Evolutionary conservation across 768 basidiomycete genomes (phyloP).

Genomic region (Psilocybe cyanescens): DNA sequence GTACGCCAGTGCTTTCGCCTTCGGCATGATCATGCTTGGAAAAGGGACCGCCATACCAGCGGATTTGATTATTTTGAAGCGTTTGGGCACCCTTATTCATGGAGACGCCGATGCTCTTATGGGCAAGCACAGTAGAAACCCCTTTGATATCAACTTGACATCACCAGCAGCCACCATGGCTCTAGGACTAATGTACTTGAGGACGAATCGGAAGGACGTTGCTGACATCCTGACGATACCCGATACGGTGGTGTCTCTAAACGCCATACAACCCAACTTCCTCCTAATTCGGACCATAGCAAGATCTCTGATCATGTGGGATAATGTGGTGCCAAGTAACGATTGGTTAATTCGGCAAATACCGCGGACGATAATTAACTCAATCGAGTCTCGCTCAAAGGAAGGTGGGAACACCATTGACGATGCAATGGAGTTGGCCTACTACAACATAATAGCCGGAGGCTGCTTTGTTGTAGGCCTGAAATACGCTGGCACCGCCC

Average conservation of each 20-base stretch:
- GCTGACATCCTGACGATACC: slow-evolving; percentile 87
- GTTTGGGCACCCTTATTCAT: slow-evolving; percentile 75
- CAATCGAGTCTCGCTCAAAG: slow-evolving; percentile 56
- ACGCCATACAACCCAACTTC: slow-evolving; percentile 88
- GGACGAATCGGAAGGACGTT: slow-evolving; percentile 82
- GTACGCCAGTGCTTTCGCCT: slow-evolving; percentile 84
- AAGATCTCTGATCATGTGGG: slow-evolving; percentile 86
- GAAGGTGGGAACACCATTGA: slow-evolving; percentile 51
- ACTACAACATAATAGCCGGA: slow-evolving; percentile 90
- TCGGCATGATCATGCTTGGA: slow-evolving; percentile 97
- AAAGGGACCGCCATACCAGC: slow-evolving; percentile 80
- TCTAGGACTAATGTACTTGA: slow-evolving; percentile 90
- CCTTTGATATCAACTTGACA: slow-evolving; percentile 88
- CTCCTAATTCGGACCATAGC: slow-evolving; percentile 82
- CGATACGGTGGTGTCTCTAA: slow-evolving; percentile 75
- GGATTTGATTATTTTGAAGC: slow-evolving; percentile 69
- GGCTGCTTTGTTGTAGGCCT: slow-evolving; percentile 91
- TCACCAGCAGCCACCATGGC: slow-evolving; percentile 92
- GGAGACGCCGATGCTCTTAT: slow-evolving; percentile 59
- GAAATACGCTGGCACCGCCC: slow-evolving; percentile 93
- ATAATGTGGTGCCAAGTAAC: slow-evolving; percentile 66
- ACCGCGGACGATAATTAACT: slow-evolving; percentile 64
- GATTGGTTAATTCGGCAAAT: slow-evolving; percentile 78
- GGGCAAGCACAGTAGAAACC: slow-evolving; percentile 37
- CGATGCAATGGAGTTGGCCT: slow-evolving; percentile 83